Evolutionary conservation across 805 yeast genomes (phyloP).

Genomic region (Wickerhamomyces hampshirensis): DNA sequence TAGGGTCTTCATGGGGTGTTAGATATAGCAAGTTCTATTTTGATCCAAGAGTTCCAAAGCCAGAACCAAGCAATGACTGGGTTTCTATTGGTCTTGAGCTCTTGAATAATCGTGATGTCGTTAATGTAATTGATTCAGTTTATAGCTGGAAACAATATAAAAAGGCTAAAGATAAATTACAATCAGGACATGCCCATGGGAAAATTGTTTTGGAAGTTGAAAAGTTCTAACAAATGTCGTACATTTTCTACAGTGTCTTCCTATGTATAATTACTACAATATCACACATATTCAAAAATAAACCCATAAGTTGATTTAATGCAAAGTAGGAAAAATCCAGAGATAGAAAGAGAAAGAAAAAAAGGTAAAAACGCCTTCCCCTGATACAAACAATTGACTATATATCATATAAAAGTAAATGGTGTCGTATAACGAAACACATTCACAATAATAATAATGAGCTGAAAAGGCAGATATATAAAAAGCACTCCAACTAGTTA

Average conservation of each 20-base stretch:
- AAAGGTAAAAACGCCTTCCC: too few species aligned
- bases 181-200: slow-evolving; percentile 55
- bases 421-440: too few species aligned
- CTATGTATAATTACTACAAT: not conserved
- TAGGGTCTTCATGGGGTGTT: slow-evolving; percentile 33
- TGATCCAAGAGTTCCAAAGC: slow-evolving; percentile 24
- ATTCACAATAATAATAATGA: too few species aligned
- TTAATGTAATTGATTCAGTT: slow-evolving; percentile 49
- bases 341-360: too few species aligned
- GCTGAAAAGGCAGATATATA: not conserved
- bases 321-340: too few species aligned
- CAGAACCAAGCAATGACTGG: slow-evolving; percentile 28
- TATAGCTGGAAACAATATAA: slow-evolving; percentile 50
- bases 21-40: slow-evolving; percentile 33
- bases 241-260: not conserved
- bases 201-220: slow-evolving; percentile 56
- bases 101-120: slow-evolving; percentile 41
- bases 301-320: not conserved
- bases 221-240: slow-evolving; percentile 25
- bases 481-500: slow-evolving; percentile 4
- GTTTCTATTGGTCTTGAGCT: slow-evolving; percentile 38
- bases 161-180: slow-evolving; percentile 50
- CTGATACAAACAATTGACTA: too few species aligned
- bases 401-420: too few species aligned
- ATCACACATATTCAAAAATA: too few species aligned